Conservation (phyloP, 345 rosid species). For the Pistacia vera region DNA sequence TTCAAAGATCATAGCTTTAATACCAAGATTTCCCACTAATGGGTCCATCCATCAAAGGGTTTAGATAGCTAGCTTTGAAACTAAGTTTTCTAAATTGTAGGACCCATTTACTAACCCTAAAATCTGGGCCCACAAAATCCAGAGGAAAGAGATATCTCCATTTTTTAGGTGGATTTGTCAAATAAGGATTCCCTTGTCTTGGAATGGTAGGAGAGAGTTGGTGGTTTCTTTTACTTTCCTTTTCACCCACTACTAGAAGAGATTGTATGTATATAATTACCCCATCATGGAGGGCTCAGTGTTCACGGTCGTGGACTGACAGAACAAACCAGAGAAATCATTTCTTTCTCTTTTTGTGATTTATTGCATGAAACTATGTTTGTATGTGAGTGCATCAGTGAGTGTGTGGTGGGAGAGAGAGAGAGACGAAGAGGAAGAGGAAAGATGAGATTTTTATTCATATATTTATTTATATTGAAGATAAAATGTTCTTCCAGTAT, state of each 20-base stretch:
- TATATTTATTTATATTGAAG: not conserved
- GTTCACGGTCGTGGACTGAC: conserved; percentile 34
- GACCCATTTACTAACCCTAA: conserved; percentile 31
- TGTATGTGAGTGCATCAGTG: conserved; percentile 12
- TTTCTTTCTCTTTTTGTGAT: conserved; percentile 42
- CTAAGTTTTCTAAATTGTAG: conserved; percentile 43
- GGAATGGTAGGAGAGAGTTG: conserved; percentile 31
- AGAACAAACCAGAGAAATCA: conserved; percentile 31
- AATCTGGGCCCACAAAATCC: conserved; percentile 64
- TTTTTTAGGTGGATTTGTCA: conserved; percentile 43
- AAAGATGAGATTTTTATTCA: not conserved
- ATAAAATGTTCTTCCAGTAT: too few relatives aligned
- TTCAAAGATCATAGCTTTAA: conserved; percentile 39
- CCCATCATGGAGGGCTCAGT: conserved; percentile 51
- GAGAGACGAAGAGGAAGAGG: conserved; percentile 1
- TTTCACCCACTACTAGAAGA: conserved; percentile 30
- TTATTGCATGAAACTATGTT: conserved; percentile 44
- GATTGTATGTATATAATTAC: conserved; percentile 42
- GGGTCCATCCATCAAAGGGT: conserved; percentile 39
- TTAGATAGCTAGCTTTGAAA: conserved; percentile 34
- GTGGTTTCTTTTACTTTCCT: conserved; percentile 18
- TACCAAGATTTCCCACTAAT: conserved; percentile 47
- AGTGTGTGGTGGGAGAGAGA: conserved; percentile 18
- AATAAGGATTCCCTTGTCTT: conserved; percentile 30
- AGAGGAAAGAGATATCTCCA: conserved; percentile 55